Evolutionary conservation across 495 filamentous ascomycete species (phyloP).

Genomic region (Cudoniella acicularis): DNA sequence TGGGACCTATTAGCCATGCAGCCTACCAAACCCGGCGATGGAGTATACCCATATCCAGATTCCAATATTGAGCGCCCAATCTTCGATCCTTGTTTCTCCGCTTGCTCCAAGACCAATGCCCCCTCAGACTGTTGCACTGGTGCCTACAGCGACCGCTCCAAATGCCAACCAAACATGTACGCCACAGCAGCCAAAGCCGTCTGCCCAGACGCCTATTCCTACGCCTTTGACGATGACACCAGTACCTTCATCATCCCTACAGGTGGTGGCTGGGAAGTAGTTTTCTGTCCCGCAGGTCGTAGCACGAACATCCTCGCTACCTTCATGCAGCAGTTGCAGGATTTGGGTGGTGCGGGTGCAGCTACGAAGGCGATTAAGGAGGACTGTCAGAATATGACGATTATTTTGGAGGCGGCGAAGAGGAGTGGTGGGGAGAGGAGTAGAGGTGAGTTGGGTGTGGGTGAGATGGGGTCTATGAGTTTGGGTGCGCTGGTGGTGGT

Average conservation of each 20-base stretch:
- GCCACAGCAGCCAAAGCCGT: conserved; percentile 61
- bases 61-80: conserved; percentile 58
- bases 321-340: conserved; percentile 39
- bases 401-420: conserved; percentile 17
- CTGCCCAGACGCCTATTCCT: conserved; percentile 82
- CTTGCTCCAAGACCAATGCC: conserved; percentile 58
- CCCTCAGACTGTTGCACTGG: conserved; percentile 69
- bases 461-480: conserved; percentile 8
- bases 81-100: conserved; percentile 69
- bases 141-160: conserved; percentile 47
- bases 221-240: conserved; percentile 69
- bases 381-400: conserved; percentile 23
- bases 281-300: conserved; percentile 67
- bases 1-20: conserved; percentile 66
- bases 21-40: conserved; percentile 60
- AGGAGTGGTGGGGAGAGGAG: conserved; percentile 10
- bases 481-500: conserved; percentile 24
- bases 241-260: conserved; percentile 73
- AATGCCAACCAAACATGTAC: conserved; percentile 61
- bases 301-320: conserved; percentile 64
- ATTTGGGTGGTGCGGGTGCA: conserved; percentile 6
- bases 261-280: conserved; percentile 70
- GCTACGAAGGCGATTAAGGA: conserved; percentile 10
- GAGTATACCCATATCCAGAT: conserved; percentile 74
- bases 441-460: conserved; percentile 1